Conservation (phyloP, 2,329 filamentous ascomycete genomes). For the Chaetomiaceae sp. region DNA sequence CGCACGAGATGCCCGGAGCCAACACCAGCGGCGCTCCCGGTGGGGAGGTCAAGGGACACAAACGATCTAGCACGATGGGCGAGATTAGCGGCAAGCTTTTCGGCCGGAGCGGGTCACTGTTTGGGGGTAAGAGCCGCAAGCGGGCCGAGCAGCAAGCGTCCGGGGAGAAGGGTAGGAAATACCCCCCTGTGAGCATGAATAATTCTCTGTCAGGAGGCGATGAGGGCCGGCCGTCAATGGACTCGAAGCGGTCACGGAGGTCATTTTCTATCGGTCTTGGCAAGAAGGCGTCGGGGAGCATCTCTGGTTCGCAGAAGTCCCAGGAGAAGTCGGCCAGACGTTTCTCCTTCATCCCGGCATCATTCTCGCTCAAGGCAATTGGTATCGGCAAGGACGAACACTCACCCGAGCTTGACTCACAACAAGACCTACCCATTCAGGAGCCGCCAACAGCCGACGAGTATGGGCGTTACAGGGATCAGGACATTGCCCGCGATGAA, state of each 20-base stretch:
- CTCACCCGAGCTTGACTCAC: constrained; percentile 46
- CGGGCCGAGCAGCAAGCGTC: constrained; percentile 40
- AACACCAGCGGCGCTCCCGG: constrained; percentile 27
- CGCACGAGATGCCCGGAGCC: constrained; percentile 38
- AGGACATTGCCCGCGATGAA: constrained; percentile 22
- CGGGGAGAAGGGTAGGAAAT: constrained; percentile 63
- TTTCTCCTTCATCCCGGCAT: constrained; percentile 65
- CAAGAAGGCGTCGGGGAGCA: constrained; percentile 67
- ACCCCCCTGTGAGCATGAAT: constrained; percentile 90
- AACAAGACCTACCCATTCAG: constrained; percentile 51
- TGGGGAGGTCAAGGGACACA: constrained; percentile 52
- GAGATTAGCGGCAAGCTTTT: constrained; percentile 81
- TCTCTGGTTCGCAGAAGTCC: constrained; percentile 53
- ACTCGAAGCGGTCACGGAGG: constrained; percentile 61
- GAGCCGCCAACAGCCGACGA: constrained; percentile 40
- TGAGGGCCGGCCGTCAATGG: constrained; percentile 61
- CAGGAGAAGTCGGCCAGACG: constrained; percentile 57
- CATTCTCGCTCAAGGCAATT: constrained; percentile 62
- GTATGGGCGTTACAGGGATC: constrained; percentile 36
- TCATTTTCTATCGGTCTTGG: constrained; percentile 66
- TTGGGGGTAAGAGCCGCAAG: constrained; percentile 59
- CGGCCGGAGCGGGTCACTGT: constrained; percentile 76
- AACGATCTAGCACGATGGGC: constrained; percentile 70
- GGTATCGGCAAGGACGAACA: constrained; percentile 54
- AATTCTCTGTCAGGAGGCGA: constrained; percentile 60